Evolutionary conservation across 352 stramenopile species (phyloP).

Genomic region (Pilasporangium apinafurcum): DNA sequence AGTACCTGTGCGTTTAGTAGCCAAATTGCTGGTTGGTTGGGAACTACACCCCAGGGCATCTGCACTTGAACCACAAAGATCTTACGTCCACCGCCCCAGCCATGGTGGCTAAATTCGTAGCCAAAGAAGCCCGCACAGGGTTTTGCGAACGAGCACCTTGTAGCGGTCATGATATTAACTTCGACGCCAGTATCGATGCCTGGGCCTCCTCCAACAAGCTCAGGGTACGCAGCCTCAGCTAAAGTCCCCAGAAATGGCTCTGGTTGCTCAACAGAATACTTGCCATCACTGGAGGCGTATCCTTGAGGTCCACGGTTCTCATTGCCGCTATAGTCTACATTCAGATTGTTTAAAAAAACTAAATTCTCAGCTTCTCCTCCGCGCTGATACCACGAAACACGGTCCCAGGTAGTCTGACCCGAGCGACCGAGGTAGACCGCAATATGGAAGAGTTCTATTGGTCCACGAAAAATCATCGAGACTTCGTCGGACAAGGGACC

Average conservation of each 20-base stretch:
- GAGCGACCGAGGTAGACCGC: constrained; percentile 32
- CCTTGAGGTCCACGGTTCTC: constrained; percentile 38
- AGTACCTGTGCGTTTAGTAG: constrained; percentile 54
- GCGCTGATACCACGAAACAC: constrained; percentile 47
- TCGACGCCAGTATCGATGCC: constrained; percentile 45
- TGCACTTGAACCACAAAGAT: constrained; percentile 60
- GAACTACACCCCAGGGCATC: constrained; percentile 25
- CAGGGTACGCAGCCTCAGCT: constrained; percentile 29
- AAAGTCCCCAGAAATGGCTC: constrained; percentile 36
- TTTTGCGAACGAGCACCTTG: constrained; percentile 18
- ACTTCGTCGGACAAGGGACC: constrained; percentile 56
- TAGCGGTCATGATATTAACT: constrained; percentile 57
- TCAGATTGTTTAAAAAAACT: constrained; percentile 77
- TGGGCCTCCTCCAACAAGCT: constrained; percentile 22
- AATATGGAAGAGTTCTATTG: constrained; percentile 55
- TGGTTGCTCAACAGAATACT: constrained; percentile 9
- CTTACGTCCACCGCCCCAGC: constrained; percentile 56
- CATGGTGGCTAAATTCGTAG: constrained; percentile 37
- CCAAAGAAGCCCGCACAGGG: constrained; percentile 24
- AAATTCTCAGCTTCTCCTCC: constrained; percentile 35
- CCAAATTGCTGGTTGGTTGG: constrained; percentile 47
- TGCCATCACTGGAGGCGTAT: constrained; percentile 38
- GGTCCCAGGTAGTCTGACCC: constrained; percentile 23
- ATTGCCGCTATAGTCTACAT: constrained; percentile 47
- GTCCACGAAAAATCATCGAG: constrained; percentile 57